Conservation (phyloP, 306 rosid species). For the Comarum palustre region DNA sequence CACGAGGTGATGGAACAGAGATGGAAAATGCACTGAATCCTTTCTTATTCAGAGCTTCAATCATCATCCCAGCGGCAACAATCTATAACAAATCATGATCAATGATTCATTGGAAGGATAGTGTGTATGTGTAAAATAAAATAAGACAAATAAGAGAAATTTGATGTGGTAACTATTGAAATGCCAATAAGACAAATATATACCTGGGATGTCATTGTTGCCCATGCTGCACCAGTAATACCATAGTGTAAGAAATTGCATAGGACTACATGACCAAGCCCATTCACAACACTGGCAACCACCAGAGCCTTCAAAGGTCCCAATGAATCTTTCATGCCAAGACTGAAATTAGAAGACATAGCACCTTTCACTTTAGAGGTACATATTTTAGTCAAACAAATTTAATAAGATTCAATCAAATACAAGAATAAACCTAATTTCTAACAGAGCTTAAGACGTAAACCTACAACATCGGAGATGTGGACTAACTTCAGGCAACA, state of each 20-base stretch:
- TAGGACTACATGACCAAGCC: slow-evolving; percentile 54
- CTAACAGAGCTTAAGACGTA: neutral
- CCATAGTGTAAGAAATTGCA: slow-evolving; percentile 60
- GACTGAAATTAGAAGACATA: slow-evolving; percentile 35
- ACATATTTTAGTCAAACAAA: neutral
- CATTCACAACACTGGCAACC: slow-evolving; percentile 57
- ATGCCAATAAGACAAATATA: neutral
- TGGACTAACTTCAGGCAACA: neutral
- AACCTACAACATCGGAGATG: neutral
- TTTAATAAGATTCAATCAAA: neutral
- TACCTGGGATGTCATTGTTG: slow-evolving; percentile 77
- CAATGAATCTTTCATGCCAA: slow-evolving; percentile 92
- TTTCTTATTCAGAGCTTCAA: slow-evolving; percentile 57
- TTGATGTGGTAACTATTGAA: neutral
- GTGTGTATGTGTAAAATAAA: neutral
- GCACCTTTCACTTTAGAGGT: neutral
- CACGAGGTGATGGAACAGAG: slow-evolving; percentile 64
- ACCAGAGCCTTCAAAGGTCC: slow-evolving; percentile 80
- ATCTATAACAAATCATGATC: slow-evolving; percentile 25
- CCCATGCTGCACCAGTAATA: slow-evolving; percentile 86
- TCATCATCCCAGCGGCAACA: slow-evolving; percentile 87
- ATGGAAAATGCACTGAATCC: slow-evolving; percentile 69
- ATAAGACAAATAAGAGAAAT: neutral
- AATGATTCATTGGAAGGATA: slow-evolving; percentile 12
- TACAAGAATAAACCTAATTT: neutral